These are phyloP conservation scores for Phtheirospermum japonicum DNA, from an alignment of 257 asterid genomes.

Conservation along the genomic window DNA sequence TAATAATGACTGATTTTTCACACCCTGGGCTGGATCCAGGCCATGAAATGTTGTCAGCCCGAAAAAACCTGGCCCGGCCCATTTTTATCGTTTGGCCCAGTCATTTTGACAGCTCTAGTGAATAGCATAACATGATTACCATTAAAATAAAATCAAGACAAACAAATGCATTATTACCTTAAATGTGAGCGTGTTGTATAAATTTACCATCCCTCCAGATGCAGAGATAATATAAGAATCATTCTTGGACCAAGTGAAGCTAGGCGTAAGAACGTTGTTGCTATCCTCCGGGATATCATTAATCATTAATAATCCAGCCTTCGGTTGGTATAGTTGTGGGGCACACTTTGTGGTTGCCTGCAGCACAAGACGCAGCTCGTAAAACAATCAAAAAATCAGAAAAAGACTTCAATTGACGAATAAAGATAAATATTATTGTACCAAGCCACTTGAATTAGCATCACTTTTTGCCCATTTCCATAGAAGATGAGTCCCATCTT, in stretches of 20 bases:
- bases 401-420: background rate
- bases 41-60: no score
- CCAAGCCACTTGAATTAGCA: constrained; percentile 39
- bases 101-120: no score
- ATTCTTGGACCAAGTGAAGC: constrained; percentile 60
- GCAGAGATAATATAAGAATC: constrained; percentile 58
- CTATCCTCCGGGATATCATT: constrained; percentile 39
- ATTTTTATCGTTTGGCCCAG: no score
- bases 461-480: constrained; percentile 61
- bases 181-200: constrained; percentile 48
- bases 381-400: background rate
- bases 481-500: constrained; percentile 58
- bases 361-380: background rate
- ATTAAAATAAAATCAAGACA: no score
- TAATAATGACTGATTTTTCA: no score
- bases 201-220: constrained; percentile 49
- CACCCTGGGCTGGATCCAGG: no score
- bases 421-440: constrained; percentile 15
- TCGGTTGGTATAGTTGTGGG: constrained; percentile 59
- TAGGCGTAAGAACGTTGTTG: constrained; percentile 35
- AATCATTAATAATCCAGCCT: constrained; percentile 44
- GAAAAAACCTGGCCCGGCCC: no score
- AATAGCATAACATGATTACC: no score
- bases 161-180: constrained; percentile 39
- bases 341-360: constrained; percentile 53